Conservation (phyloP, 2,329 filamentous ascomycete genomes). For the Teratosphaeria gauchensis region DNA sequence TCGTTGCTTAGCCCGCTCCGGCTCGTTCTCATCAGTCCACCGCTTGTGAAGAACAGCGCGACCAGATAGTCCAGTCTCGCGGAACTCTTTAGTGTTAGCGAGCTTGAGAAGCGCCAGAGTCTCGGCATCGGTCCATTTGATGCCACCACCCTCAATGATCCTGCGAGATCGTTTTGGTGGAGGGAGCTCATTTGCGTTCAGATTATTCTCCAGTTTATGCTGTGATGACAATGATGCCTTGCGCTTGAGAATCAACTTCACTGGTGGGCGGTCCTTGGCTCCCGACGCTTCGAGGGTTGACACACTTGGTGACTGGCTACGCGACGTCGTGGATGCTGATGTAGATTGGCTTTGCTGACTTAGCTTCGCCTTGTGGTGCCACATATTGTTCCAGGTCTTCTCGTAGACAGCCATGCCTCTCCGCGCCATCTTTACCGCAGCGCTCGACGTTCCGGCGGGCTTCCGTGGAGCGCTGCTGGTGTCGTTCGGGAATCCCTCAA, state of each 20-base stretch:
- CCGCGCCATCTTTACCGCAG: neutral
- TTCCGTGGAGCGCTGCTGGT: neutral
- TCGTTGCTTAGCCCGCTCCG: neutral
- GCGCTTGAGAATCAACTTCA: neutral
- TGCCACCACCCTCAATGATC: neutral
- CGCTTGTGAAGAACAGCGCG: neutral
- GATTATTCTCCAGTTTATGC: neutral
- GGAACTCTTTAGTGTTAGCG: neutral
- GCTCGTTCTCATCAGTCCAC: neutral
- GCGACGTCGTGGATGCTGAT: neutral
- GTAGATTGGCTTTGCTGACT: neutral
- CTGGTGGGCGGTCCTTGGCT: neutral
- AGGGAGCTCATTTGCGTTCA: neutral
- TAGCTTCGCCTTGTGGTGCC: neutral
- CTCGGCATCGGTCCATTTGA: neutral
- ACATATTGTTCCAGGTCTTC: neutral
- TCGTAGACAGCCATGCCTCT: neutral
- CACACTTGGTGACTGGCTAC: neutral
- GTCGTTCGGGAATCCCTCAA: neutral
- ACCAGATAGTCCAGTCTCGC: neutral
- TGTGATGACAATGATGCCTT: neutral
- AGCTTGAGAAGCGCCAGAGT: neutral
- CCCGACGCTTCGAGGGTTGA: neutral
- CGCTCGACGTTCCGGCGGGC: neutral
- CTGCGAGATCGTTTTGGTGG: neutral